Conservation (phyloP, 148 eudicot species). For the Pouteria glomerata region DNA sequence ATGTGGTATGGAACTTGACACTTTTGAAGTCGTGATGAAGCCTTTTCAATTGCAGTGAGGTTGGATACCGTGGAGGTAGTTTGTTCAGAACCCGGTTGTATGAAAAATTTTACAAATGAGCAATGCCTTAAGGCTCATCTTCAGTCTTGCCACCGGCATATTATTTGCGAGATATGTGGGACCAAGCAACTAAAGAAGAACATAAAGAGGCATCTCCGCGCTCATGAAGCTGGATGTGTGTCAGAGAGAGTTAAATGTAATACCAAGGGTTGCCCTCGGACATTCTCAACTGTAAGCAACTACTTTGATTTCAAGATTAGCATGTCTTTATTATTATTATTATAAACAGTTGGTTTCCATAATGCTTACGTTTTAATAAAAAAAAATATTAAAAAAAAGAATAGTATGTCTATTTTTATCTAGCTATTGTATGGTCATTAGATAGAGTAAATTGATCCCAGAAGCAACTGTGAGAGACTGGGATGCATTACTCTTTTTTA, state of each 20-base stretch:
- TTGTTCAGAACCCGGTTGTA: conserved; percentile 76
- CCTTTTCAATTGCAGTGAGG: conserved; percentile 44
- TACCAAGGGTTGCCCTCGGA: conserved; percentile 55
- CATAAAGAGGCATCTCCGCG: conserved; percentile 70
- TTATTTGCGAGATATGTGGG: conserved; percentile 77
- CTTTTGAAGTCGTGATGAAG: not conserved
- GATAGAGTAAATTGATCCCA: no score
- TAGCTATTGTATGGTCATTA: no score
- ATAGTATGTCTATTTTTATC: no score
- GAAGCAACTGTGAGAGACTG: no score
- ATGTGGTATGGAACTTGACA: not conserved
- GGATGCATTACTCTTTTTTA: no score
- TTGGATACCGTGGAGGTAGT: conserved; percentile 59
- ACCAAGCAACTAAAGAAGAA: conserved; percentile 78
- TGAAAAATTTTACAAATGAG: conserved; percentile 62
- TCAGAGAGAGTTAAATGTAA: conserved; percentile 48
- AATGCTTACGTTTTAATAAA: no score
- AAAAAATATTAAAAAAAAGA: no score
- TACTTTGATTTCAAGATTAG: no score
- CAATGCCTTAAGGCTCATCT: conserved; percentile 70
- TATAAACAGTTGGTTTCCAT: no score
- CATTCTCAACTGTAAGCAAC: conserved; percentile 67
- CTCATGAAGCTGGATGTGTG: conserved; percentile 43
- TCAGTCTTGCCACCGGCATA: conserved; percentile 58
- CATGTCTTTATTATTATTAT: no score